Evolutionary conservation across 345 rosid species (phyloP).

Genomic region (Citrus australasica): DNA sequence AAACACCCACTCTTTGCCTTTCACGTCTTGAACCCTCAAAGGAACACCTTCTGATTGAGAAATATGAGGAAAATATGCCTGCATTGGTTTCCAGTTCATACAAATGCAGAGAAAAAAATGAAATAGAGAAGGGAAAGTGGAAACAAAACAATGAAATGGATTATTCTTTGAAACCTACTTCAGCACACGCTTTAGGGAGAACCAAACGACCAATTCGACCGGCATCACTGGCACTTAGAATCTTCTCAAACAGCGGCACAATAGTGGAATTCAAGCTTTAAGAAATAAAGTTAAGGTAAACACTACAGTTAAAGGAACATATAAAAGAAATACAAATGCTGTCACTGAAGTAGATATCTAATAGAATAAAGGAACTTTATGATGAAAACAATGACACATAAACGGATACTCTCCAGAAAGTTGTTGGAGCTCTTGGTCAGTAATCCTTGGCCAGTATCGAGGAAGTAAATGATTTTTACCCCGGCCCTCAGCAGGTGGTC

Average conservation of each 20-base stretch:
- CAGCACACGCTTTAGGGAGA: constrained; percentile 97
- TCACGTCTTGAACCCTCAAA: constrained; percentile 76
- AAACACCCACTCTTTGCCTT: constrained; percentile 89
- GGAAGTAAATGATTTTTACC: constrained; percentile 90
- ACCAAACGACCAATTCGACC: constrained; percentile 96
- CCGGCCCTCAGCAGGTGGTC: constrained; percentile 84
- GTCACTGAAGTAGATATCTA: not conserved
- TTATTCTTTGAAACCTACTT: constrained; percentile 45
- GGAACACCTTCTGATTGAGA: constrained; percentile 93
- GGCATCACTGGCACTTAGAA: constrained; percentile 95
- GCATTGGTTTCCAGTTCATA: constrained; percentile 31
- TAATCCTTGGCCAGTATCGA: constrained; percentile 92
- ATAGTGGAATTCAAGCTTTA: constrained; percentile 73
- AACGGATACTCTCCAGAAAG: constrained; percentile 91
- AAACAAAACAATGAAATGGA: constrained; percentile 1
- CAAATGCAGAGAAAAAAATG: constrained; percentile 5
- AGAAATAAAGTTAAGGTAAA: constrained; percentile 36
- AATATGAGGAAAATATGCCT: constrained; percentile 93
- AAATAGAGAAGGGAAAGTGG: not conserved
- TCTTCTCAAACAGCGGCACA: constrained; percentile 91
- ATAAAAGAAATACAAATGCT: constrained; percentile 4
- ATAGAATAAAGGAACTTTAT: not conserved
- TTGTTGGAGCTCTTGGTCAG: constrained; percentile 88
- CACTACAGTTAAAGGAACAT: constrained; percentile 11
- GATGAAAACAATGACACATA: constrained; percentile 15